phyloP scores from a whole-genome alignment of 1,139 yeast genomes.

The Nematodospora anomalae region DNA sequence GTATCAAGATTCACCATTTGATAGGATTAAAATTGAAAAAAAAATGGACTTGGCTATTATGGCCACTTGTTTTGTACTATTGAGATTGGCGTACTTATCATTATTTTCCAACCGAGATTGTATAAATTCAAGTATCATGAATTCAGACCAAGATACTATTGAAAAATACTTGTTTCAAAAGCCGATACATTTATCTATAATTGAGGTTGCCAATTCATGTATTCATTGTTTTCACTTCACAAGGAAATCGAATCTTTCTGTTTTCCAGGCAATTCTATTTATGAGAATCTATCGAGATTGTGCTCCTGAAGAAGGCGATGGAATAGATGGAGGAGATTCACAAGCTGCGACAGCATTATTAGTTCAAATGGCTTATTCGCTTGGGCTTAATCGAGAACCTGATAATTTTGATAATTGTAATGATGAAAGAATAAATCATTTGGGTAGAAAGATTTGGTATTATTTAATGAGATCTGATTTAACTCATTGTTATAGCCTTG shows the following conservation, averaged over 20 bases:
- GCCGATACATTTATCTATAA: conserved; percentile 47
- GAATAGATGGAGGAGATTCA: conserved; percentile 47
- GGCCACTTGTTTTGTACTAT: conserved; percentile 30
- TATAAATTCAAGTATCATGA: conserved; percentile 28
- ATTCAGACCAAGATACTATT: conserved; percentile 32
- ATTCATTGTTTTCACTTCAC: conserved; percentile 51
- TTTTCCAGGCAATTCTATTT: conserved; percentile 48
- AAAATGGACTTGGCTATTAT: conserved; percentile 35
- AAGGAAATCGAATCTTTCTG: conserved; percentile 47
- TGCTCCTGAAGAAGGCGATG: conserved; percentile 56
- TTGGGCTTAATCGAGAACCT: conserved; percentile 50
- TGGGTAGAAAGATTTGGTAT: conserved; percentile 57
- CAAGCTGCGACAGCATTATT: conserved; percentile 37
- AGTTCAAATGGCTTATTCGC: conserved; percentile 41
- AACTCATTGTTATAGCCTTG: conserved; percentile 29
- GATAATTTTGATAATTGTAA: conserved; percentile 23
- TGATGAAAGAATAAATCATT: conserved; percentile 32
- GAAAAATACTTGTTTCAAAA: conserved; percentile 44
- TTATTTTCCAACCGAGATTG: conserved; percentile 33
- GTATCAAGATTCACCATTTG: conserved; percentile 22
- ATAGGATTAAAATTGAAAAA: conserved; percentile 25
- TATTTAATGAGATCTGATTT: conserved; percentile 26
- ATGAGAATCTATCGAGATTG: conserved; percentile 39
- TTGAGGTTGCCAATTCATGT: conserved; percentile 53
- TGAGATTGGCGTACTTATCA: conserved; percentile 34